Evolutionary conservation across 1,139 yeast genomes (phyloP).

Genomic region (Debaryomyces coudertii): DNA sequence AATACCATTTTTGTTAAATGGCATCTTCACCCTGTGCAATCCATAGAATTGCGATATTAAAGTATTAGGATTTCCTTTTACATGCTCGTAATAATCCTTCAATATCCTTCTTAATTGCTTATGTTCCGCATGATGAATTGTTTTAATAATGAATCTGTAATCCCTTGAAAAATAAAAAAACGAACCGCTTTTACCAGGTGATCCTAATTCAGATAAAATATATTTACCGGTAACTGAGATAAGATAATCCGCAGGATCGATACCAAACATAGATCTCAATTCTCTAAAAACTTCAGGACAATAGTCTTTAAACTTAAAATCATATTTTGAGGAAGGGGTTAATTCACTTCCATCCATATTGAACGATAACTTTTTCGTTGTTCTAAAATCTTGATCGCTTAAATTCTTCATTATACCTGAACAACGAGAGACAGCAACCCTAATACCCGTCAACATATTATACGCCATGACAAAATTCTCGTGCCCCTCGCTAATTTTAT

Average conservation of each 20-base stretch:
- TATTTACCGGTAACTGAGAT: slow-evolving; percentile 92
- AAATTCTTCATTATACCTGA: slow-evolving; percentile 83
- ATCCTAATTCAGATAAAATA: slow-evolving; percentile 86
- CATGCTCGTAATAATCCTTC: slow-evolving; percentile 78
- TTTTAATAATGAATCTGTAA: slow-evolving; percentile 90
- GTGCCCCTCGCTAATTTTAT: slow-evolving; percentile 88
- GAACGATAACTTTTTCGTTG: slow-evolving; percentile 79
- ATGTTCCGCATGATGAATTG: slow-evolving; percentile 93
- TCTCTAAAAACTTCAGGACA: slow-evolving; percentile 94
- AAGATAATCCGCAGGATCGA: slow-evolving; percentile 95
- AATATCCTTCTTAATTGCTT: slow-evolving; percentile 75
- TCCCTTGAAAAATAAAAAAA: slow-evolving; percentile 95
- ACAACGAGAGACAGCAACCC: slow-evolving; percentile 92
- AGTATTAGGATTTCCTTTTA: slow-evolving; percentile 83
- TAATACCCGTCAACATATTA: slow-evolving; percentile 94
- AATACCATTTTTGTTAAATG: slow-evolving; percentile 51
- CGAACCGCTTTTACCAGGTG: slow-evolving; percentile 97
- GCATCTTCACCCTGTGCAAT: slow-evolving; percentile 89
- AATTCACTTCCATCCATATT: slow-evolving; percentile 86
- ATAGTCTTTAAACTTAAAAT: slow-evolving; percentile 95
- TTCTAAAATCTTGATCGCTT: slow-evolving; percentile 67
- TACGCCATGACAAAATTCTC: slow-evolving; percentile 93
- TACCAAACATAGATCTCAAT: slow-evolving; percentile 72
- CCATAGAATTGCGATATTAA: slow-evolving; percentile 94
- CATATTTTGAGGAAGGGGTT: slow-evolving; percentile 92